Conservation (phyloP, 1,139 yeast genomes). For the Suhomyces panamericanus region DNA sequence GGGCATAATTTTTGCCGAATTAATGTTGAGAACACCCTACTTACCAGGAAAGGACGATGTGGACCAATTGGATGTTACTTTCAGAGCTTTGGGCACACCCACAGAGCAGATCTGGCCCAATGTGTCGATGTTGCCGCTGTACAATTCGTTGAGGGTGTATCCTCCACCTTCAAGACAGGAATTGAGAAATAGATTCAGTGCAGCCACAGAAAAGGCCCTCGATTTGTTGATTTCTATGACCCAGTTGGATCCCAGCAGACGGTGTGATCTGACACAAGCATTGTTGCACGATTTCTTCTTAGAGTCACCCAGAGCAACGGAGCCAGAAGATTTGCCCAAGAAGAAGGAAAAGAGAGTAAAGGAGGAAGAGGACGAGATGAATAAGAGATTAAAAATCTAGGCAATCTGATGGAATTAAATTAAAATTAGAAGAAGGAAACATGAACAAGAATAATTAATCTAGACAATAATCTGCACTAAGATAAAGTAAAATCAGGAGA, state of each 20-base stretch:
- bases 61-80: slow-evolving; percentile 88
- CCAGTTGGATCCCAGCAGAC: slow-evolving; percentile 70
- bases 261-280: slow-evolving; percentile 69
- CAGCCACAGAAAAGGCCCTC: slow-evolving; percentile 86
- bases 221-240: slow-evolving; percentile 76
- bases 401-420: too few species aligned
- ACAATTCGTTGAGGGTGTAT: slow-evolving; percentile 67
- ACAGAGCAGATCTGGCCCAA: slow-evolving; percentile 93
- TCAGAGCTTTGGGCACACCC: slow-evolving; percentile 94
- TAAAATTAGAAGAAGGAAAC: too few species aligned
- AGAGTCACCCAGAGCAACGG: slow-evolving; percentile 77
- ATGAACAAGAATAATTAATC: too few species aligned
- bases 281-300: slow-evolving; percentile 66
- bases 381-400: slow-evolving; percentile 12
- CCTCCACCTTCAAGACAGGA: slow-evolving; percentile 87
- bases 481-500: too few species aligned
- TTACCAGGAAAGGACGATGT: slow-evolving; percentile 88
- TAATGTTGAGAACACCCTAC: slow-evolving; percentile 93
- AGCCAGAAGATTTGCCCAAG: slow-evolving; percentile 67
- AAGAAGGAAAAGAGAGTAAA: slow-evolving; percentile 28
- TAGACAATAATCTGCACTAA: too few species aligned
- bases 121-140: slow-evolving; percentile 74
- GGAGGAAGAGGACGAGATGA: slow-evolving; percentile 18
- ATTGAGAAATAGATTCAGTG: slow-evolving; percentile 78
- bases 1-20: slow-evolving; percentile 93